A percentile compares a stretch with the other conserved stretches of the same genome.
These are phyloP conservation scores for Stenogyne calaminthoides DNA, from an alignment of 305 asterid species.

Conservation along the genomic window DNA sequence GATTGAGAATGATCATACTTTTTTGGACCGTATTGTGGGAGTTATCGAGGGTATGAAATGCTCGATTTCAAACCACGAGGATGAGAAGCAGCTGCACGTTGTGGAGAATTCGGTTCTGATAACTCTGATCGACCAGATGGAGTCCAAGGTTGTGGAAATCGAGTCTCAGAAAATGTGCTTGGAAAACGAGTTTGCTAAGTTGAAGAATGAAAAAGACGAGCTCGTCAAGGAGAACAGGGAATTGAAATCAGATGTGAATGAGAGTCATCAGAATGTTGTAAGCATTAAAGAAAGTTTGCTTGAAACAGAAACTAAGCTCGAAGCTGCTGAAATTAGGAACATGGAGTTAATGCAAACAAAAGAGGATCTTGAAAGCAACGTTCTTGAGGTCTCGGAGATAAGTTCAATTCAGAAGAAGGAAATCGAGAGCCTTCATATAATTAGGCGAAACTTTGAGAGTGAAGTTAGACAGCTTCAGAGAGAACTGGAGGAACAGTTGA, in stretches of 20 bases:
- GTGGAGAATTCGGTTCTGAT: conserved; percentile 81
- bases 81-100: conserved; percentile 62
- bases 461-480: conserved; percentile 59
- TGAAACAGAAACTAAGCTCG: conserved; percentile 55
- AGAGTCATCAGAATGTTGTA: conserved; percentile 38
- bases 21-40: conserved; percentile 53
- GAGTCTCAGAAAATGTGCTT: conserved; percentile 53
- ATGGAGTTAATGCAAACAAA: conserved; percentile 40
- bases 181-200: conserved; percentile 53
- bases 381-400: conserved; percentile 54
- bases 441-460: conserved; percentile 48
- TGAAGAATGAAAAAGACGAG: conserved; percentile 49
- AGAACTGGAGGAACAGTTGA: conserved; percentile 55
- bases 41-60: conserved; percentile 62
- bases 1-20: conserved; percentile 57
- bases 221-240: conserved; percentile 54
- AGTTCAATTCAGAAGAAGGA: conserved; percentile 53
- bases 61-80: conserved; percentile 54
- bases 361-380: conserved; percentile 51
- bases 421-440: conserved; percentile 54
- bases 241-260: conserved; percentile 45
- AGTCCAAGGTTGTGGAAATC: conserved; percentile 62
- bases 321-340: conserved; percentile 57
- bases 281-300: conserved; percentile 44
- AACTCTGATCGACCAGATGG: conserved; percentile 73